Evolutionary conservation across 768 basidiomycete genomes (phyloP), one percentile per base, ranked within the genome.

Genomic region (Lenzites betulinus): DNA sequence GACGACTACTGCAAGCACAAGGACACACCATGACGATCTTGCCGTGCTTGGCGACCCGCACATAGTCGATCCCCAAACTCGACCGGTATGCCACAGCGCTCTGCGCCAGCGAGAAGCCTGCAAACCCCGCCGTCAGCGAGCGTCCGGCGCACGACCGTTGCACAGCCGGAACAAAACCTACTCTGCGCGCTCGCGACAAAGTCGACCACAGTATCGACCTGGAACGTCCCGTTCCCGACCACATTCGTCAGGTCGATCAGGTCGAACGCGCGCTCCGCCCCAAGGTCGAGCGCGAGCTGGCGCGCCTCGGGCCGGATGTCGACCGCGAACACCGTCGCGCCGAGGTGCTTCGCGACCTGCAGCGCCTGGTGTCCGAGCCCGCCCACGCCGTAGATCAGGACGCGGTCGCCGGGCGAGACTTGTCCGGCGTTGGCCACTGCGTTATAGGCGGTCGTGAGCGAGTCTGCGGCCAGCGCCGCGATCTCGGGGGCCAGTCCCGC

Each of bases 271-370:
- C 56, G 58, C 38, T 51, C 55, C 1, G 70, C 70, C 20, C 70
- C 70, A 25, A 69, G 60, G 30, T 66, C 54, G n/a, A 67, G 13
- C 2, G 70, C 69, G 6, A 69, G 64, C 43, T 66, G 52, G 15
- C 68, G 64, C 3, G 68, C 67, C 13, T 48, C 63, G 3, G 64
- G 66, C 38, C 65, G 64, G 58, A 62, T 60, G 51, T 71, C 70
- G 25, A 62, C 63, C 3, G 64, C 68, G 42, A 67, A 71, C 2
- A 71, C 70, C 50, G 64, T 69, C 15, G 70, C 70, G 6, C 70
- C 70, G 47, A 63, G 66, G 51, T 65, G 61, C 44, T 67, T 68
- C 2, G 68, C 68, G 23, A 67, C 57, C 56, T 71, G 70, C 44
- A 71, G 41, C 0, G 59, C 59, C 25, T 55, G 59, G 23, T 60